Conservation (phyloP, 2,329 filamentous ascomycete genomes). For the Sporothrix pallida region DNA sequence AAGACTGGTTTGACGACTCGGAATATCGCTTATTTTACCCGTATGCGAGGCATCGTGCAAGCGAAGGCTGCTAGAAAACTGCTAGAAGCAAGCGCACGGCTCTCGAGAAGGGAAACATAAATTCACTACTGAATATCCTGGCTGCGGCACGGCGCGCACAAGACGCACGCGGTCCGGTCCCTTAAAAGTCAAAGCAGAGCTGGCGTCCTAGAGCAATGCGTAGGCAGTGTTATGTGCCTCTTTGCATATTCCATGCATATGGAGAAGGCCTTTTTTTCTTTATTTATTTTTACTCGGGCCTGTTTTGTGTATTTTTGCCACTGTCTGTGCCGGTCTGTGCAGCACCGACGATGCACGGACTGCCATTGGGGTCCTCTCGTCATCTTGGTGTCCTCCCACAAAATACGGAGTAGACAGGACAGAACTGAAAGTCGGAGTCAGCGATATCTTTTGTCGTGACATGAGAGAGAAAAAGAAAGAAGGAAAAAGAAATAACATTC, state of each 20-base stretch:
- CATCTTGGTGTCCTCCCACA: neutral
- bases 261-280: neutral
- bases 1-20: neutral
- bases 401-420: neutral
- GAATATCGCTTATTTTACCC: neutral
- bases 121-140: neutral
- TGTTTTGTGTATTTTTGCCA: conserved; percentile 9
- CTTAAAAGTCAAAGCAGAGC: neutral
- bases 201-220: neutral
- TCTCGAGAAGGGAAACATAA: neutral
- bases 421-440: neutral
- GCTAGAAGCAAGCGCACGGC: neutral
- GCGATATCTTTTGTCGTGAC: conserved; percentile 12
- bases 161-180: conserved; percentile 1
- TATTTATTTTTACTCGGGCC: neutral
- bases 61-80: neutral
- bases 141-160: conserved; percentile 16
- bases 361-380: too few relatives aligned
- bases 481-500: neutral
- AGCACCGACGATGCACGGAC: neutral
- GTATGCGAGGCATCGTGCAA: neutral
- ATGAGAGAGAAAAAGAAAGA: neutral
- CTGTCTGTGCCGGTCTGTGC: neutral
- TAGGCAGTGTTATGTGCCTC: neutral
- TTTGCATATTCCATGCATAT: conserved; percentile 1